These are phyloP conservation scores for Fragaria vesca DNA, from an alignment of 306 rosid species.

Conservation along the genomic window DNA sequence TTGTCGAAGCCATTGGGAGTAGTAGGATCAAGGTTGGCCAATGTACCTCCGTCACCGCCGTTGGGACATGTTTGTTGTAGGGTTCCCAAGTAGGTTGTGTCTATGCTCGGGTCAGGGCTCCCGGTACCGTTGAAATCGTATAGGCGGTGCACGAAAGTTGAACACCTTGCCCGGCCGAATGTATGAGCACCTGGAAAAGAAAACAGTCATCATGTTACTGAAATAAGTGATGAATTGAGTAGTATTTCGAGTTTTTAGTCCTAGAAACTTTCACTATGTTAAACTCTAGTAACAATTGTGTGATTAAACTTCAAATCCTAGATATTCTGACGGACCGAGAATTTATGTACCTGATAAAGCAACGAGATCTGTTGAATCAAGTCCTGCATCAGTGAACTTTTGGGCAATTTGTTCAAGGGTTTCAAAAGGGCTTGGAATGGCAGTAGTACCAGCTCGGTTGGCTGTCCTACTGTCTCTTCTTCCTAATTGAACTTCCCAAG, in stretches of 20 bases:
- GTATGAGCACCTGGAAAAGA: slow-evolving; percentile 42
- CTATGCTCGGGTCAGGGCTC: slow-evolving; percentile 32
- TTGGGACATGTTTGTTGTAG: slow-evolving; percentile 40
- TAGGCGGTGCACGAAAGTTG: slow-evolving; percentile 13
- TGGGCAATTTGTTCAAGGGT: neutral
- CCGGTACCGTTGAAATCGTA: slow-evolving; percentile 23
- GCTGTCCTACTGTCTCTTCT: slow-evolving; percentile 62
- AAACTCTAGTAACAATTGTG: neutral
- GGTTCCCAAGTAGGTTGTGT: slow-evolving; percentile 25
- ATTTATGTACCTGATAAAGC: slow-evolving; percentile 34
- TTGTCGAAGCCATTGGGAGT: slow-evolving; percentile 39
- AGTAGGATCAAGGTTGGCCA: slow-evolving; percentile 32
- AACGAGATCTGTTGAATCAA: slow-evolving; percentile 56
- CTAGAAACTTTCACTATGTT: neutral
- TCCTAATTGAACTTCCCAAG: slow-evolving; percentile 65
- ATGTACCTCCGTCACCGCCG: neutral
- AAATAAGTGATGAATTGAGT: neutral
- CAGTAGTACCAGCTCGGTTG: neutral
- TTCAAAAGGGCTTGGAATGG: neutral
- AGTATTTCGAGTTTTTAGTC: neutral
- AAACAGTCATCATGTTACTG: neutral
- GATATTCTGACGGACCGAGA: neutral
- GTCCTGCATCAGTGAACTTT: slow-evolving; percentile 52
- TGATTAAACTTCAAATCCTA: neutral
- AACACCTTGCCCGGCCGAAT: slow-evolving; percentile 40